phyloP scores from a whole-genome alignment of 768 basidiomycete species.

The Leccinum subtestaceum region DNA sequence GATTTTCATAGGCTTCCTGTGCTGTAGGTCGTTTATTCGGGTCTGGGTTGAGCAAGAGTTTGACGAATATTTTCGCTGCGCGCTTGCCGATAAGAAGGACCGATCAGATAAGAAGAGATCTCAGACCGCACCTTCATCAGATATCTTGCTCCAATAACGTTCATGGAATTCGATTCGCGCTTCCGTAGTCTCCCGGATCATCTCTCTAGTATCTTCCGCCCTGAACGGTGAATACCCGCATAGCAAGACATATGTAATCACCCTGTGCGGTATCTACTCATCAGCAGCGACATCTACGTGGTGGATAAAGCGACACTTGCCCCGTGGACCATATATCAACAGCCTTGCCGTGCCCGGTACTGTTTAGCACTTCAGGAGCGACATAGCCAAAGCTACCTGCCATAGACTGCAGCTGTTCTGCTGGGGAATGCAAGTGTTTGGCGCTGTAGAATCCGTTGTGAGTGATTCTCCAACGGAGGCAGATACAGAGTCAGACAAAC shows the following conservation, averaged over 20 bases:
- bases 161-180: slow-evolving; percentile 91
- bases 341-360: slow-evolving; percentile 84
- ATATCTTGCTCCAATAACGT: slow-evolving; percentile 91
- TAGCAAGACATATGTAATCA: slow-evolving; percentile 92
- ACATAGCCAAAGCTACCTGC: slow-evolving; percentile 88
- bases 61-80: slow-evolving; percentile 83
- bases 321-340: slow-evolving; percentile 95
- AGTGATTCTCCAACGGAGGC: background rate
- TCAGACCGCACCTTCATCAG: slow-evolving; percentile 54
- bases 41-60: slow-evolving; percentile 64
- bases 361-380: slow-evolving; percentile 83
- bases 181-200: slow-evolving; percentile 80
- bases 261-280: slow-evolving; percentile 40
- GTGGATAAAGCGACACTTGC: slow-evolving; percentile 40
- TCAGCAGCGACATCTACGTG: background rate
- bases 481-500: slow-evolving; percentile 41
- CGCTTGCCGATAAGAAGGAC: background rate
- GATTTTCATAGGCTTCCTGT: slow-evolving; percentile 61
- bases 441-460: slow-evolving; percentile 46
- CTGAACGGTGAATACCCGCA: slow-evolving; percentile 97
- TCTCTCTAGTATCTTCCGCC: slow-evolving; percentile 69
- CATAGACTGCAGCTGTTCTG: slow-evolving; percentile 66
- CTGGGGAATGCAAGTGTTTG: slow-evolving; percentile 72
- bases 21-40: slow-evolving; percentile 73
- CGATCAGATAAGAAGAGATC: background rate